phyloP scores from a whole-genome alignment of 148 eudicot species.

The Vaccinium myrtillus region DNA sequence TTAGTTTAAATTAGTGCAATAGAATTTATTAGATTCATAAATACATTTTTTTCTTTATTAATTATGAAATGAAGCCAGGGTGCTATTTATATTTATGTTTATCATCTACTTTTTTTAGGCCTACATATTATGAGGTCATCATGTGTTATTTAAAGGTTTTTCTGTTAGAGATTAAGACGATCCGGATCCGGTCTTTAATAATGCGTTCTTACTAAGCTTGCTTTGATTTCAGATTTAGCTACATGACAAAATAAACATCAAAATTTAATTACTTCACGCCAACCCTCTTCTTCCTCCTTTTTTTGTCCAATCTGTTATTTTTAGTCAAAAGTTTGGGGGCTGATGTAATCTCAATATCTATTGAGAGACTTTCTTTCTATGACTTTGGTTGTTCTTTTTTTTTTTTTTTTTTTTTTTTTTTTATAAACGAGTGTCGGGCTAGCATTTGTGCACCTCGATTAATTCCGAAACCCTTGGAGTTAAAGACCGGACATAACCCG shows the following conservation, averaged over 20 bases:
- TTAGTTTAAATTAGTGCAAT: too few species aligned
- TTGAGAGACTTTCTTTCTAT: background rate
- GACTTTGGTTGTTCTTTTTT: background rate
- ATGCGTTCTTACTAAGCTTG: background rate
- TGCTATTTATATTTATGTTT: background rate
- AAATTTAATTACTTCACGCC: slow-evolving; percentile 1
- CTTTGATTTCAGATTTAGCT: background rate
- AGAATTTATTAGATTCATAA: too few species aligned
- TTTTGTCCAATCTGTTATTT: background rate
- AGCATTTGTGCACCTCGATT: too few species aligned
- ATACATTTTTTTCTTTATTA: too few species aligned
- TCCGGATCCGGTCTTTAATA: background rate
- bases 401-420: background rate
- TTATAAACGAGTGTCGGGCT: too few species aligned
- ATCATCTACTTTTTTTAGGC: background rate
- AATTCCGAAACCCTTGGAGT: too few species aligned
- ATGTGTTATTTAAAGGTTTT: background rate
- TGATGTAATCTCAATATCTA: background rate
- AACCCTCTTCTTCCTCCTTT: background rate
- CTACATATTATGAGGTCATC: background rate
- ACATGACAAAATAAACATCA: background rate
- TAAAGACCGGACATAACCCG: too few species aligned
- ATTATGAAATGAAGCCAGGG: too few species aligned
- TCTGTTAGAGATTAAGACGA: background rate
- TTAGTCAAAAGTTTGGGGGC: background rate